Percentiles rank a stretch among this genome's conserved stretches.
Conservation (phyloP, 495 filamentous ascomycete genomes). For the Talaromyces adpressus region DNA sequence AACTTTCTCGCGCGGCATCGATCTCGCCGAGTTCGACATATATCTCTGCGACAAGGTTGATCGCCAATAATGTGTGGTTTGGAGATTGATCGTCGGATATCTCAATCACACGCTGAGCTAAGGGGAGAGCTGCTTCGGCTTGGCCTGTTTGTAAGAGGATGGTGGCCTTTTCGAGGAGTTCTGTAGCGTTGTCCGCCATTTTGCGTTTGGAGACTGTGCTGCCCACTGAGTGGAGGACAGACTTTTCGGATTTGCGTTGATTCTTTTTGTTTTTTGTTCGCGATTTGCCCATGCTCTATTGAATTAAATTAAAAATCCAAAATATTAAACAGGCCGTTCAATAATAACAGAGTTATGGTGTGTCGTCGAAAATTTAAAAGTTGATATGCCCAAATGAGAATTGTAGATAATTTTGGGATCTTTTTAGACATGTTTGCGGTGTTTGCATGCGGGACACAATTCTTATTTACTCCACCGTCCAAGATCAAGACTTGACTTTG, state of each 20-base stretch:
- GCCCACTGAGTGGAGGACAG: conserved; percentile 36
- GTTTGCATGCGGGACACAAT: conserved; percentile 41
- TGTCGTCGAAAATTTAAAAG: neutral
- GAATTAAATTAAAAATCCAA: neutral
- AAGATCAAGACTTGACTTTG: neutral
- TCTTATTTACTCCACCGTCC: neutral
- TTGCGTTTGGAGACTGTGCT: conserved; percentile 33
- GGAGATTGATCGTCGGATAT: conserved; percentile 30
- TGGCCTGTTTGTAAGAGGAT: conserved; percentile 64
- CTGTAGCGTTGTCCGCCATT: conserved; percentile 42
- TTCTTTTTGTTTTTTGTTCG: conserved; percentile 38
- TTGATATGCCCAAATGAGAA: neutral
- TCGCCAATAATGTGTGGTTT: conserved; percentile 52
- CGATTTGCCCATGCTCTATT: conserved; percentile 37
- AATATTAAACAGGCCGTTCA: too few relatives aligned
- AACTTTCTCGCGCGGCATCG: conserved; percentile 60
- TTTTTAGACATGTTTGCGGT: conserved; percentile 29
- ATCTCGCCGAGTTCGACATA: conserved; percentile 77
- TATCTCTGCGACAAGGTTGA: conserved; percentile 79
- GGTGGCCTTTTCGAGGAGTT: conserved; percentile 61
- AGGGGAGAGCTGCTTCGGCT: conserved; percentile 56
- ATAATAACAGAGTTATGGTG: neutral
- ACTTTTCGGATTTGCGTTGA: conserved; percentile 38
- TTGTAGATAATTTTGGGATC: conserved; percentile 2
- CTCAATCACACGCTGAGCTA: conserved; percentile 57